These are phyloP conservation scores for Boletales sp. DNA, from an alignment of 768 basidiomycete species.

Conservation along the genomic window DNA sequence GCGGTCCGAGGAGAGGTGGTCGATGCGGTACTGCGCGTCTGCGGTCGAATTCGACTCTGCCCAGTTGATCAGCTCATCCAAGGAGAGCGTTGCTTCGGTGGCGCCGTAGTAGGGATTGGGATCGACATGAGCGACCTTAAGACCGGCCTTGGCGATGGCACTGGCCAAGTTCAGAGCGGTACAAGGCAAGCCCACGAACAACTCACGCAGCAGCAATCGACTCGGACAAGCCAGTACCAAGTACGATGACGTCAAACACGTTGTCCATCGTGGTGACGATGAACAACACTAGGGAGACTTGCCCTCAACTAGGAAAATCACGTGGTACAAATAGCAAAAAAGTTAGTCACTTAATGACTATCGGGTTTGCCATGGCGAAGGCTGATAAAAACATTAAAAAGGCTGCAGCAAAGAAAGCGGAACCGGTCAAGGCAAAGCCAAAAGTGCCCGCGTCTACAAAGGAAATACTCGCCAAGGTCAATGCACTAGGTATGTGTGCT, in stretches of 20 bases:
- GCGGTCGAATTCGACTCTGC: constrained; percentile 37
- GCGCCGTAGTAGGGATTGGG: constrained; percentile 81
- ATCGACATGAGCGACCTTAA: constrained; percentile 87
- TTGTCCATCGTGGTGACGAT: constrained; percentile 39
- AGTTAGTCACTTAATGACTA: constrained; percentile 7
- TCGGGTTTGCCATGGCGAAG: constrained; percentile 35
- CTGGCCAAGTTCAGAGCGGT: constrained; percentile 37
- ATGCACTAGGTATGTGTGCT: constrained; percentile 13
- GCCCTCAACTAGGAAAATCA: constrained; percentile 28
- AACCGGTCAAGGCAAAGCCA: constrained; percentile 20
- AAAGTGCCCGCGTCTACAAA: constrained; percentile 34
- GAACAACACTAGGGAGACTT: too few relatives aligned
- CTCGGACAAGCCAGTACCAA: constrained; percentile 81
- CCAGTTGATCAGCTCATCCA: constrained; percentile 79
- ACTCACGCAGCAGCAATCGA: constrained; percentile 89
- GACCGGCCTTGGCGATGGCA: constrained; percentile 84
- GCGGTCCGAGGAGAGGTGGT: constrained; percentile 41
- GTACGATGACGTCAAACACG: constrained; percentile 61
- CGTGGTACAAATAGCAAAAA: constrained; percentile 15
- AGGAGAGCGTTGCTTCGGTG: constrained; percentile 72
- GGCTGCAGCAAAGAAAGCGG: constrained; percentile 36
- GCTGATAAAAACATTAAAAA: constrained; percentile 32
- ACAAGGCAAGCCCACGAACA: not conserved
- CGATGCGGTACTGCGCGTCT: constrained; percentile 19
- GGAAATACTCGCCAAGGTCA: constrained; percentile 42